These are phyloP conservation scores for Alisma plantagoaquatica DNA, from an alignment of 106 monocot genomes.

Conservation along the genomic window DNA sequence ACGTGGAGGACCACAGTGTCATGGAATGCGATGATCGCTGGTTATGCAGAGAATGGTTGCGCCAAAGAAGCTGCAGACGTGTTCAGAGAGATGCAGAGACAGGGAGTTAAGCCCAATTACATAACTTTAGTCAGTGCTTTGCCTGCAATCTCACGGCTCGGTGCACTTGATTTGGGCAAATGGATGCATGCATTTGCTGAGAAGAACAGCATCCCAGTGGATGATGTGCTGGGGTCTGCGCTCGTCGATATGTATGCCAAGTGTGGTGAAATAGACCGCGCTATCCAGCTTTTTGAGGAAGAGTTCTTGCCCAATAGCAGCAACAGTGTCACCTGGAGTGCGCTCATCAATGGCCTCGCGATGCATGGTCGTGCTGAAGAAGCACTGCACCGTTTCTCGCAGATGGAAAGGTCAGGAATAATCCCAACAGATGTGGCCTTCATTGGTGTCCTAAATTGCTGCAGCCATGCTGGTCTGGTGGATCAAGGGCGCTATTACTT, in stretches of 20 bases:
- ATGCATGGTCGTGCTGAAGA: slow-evolving; percentile 45
- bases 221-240: slow-evolving; percentile 46
- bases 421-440: slow-evolving; percentile 39
- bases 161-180: slow-evolving; percentile 31
- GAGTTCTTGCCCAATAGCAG: slow-evolving; percentile 26
- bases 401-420: slow-evolving; percentile 27
- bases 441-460: slow-evolving; percentile 25
- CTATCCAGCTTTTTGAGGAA: slow-evolving; percentile 35
- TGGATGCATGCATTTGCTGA: slow-evolving; percentile 28
- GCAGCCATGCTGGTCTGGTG: slow-evolving; percentile 27
- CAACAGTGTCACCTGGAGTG: slow-evolving; percentile 44
- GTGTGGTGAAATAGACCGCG: slow-evolving; percentile 45
- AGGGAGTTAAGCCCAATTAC: slow-evolving; percentile 24
- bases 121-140: slow-evolving; percentile 41
- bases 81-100: slow-evolving; percentile 23
- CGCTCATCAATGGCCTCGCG: slow-evolving; percentile 43
- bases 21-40: slow-evolving; percentile 50
- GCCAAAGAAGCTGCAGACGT: slow-evolving; percentile 35
- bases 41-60: slow-evolving; percentile 25
- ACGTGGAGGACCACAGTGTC: slow-evolving; percentile 23
- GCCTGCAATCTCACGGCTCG: slow-evolving; percentile 37
- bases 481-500: slow-evolving; percentile 19
- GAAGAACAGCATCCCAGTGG: slow-evolving; percentile 28
- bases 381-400: slow-evolving; percentile 29
- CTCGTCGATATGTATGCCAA: slow-evolving; percentile 73